Conservation (phyloP, 2,329 filamentous ascomycete genomes). For the Trichothecium roseum region DNA sequence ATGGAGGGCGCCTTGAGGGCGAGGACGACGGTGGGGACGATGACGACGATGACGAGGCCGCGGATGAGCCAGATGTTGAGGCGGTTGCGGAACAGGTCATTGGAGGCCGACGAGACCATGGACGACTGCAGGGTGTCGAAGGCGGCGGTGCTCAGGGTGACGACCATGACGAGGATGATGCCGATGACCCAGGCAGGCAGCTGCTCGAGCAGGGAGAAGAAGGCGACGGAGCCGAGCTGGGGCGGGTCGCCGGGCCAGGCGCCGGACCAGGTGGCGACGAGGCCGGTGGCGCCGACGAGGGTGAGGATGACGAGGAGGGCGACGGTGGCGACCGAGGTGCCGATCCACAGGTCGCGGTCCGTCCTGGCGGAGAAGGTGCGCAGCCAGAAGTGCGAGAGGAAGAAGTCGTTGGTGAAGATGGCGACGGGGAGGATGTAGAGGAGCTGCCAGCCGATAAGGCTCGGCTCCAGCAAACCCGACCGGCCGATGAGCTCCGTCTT, state of each 20-base stretch:
- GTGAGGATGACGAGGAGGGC: slow-evolving; percentile 59
- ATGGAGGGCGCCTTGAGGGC: slow-evolving; percentile 66
- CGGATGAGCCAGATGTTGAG: slow-evolving; percentile 69
- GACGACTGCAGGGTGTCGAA: slow-evolving; percentile 76
- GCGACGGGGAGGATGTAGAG: slow-evolving; percentile 77
- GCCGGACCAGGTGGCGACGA: slow-evolving; percentile 71
- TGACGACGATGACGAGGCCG: slow-evolving; percentile 56
- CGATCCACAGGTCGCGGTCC: slow-evolving; percentile 68
- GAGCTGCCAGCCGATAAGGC: slow-evolving; percentile 71
- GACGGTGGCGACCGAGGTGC: slow-evolving; percentile 56
- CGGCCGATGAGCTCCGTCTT: slow-evolving; percentile 56
- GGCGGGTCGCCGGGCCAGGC: slow-evolving; percentile 54
- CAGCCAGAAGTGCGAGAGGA: slow-evolving; percentile 76
- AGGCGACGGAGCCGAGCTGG: slow-evolving; percentile 52
- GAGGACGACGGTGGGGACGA: slow-evolving; percentile 63
- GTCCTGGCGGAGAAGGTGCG: slow-evolving; percentile 72
- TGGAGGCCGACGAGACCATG: slow-evolving; percentile 77
- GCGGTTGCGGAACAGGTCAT: slow-evolving; percentile 75
- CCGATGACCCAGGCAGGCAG: slow-evolving; percentile 76
- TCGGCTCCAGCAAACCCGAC: slow-evolving; percentile 59
- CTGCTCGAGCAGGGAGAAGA: slow-evolving; percentile 63
- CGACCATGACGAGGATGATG: slow-evolving; percentile 70
- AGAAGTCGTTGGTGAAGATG: slow-evolving; percentile 77
- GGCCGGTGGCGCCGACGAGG: slow-evolving; percentile 61
- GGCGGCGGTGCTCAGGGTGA: slow-evolving; percentile 64